Evolutionary conservation across 768 basidiomycete species (phyloP), one percentile per base, ranked within the genome.

Genomic region (Trichaptum fuscoviolaceum): DNA sequence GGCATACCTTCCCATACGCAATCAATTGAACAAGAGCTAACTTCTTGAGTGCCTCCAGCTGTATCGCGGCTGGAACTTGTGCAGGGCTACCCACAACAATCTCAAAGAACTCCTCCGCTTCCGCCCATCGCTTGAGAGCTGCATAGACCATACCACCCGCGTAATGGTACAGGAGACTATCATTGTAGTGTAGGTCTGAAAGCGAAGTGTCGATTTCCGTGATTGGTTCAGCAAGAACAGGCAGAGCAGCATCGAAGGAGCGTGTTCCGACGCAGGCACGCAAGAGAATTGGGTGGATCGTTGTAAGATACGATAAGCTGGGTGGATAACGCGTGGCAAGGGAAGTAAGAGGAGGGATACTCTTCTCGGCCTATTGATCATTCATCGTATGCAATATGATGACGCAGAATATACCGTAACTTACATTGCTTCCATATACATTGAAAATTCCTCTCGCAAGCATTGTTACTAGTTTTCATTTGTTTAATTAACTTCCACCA

Each of bases 1-100:
- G 2, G 64, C 79, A 24, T 26, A 90, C 91, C 83, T 88, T 87
- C 20, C 95, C 95, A 64, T 85, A 82, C 24, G 84, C 80, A 66
- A 96, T 91, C 60, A 95, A 76, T 73, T 95, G 93, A 6, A 94
- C 85, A 5, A 96, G 79, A 24, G 84, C 77, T 61, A 94, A 78
- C 76, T 95, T 95, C 82, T 96, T 96, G 71, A 90, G 78, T 0
- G 94, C 94, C 72, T 95, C 94, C 71, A 95, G 75, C 74, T 96
- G 94, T 2, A 95, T 79, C 8, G 89, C 86, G 2, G 86, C 82
- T 0, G 87, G 85, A 57, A 76, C 81, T 10, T 74, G 78, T 26
- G 83, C 89, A 5, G 86, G 90, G 24, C 84, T 83, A 35, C 84
- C 85, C 25, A 88, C 87, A 67, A 89, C 90, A 27, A 90, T 89